phyloP scores from a whole-genome alignment of 2,329 filamentous ascomycete species.

The Botryotinia narcissicola region DNA sequence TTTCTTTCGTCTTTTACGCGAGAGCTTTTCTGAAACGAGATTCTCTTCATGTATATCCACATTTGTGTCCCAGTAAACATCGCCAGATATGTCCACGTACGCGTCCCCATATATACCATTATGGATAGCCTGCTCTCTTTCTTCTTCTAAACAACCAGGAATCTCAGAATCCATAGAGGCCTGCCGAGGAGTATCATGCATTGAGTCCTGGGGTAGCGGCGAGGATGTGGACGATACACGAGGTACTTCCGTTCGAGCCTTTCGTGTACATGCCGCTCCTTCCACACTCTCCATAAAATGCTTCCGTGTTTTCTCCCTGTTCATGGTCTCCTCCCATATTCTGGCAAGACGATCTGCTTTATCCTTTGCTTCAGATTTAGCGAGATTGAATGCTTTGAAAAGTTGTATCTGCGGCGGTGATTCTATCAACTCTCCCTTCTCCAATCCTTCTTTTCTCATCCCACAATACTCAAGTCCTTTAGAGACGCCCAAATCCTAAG shows the following conservation, averaged over 20 bases:
- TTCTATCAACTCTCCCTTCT: neutral
- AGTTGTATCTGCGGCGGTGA: accelerated
- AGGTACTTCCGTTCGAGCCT: too few species aligned
- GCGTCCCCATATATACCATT: neutral
- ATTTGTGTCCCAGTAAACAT: neutral
- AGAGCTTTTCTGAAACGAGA: neutral
- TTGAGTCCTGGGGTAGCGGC: neutral
- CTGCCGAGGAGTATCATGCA: neutral
- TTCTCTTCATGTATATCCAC: neutral
- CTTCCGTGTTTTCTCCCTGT: neutral
- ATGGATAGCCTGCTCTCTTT: too few species aligned
- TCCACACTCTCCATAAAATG: neutral
- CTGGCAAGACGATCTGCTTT: neutral
- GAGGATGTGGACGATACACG: too few species aligned
- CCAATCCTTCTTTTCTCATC: too few species aligned
- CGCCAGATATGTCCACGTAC: too few species aligned
- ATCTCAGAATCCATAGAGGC: too few species aligned
- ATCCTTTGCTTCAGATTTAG: too few species aligned
- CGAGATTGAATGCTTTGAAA: neutral
- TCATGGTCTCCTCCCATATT: neutral
- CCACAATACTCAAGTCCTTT: too few species aligned
- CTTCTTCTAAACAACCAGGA: neutral
- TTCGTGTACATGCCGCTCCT: neutral
- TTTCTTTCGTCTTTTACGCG: neutral
- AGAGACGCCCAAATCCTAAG: neutral